Conservation (phyloP, 2,329 filamentous ascomycete species). For the Exophiala aquamarina region DNA sequence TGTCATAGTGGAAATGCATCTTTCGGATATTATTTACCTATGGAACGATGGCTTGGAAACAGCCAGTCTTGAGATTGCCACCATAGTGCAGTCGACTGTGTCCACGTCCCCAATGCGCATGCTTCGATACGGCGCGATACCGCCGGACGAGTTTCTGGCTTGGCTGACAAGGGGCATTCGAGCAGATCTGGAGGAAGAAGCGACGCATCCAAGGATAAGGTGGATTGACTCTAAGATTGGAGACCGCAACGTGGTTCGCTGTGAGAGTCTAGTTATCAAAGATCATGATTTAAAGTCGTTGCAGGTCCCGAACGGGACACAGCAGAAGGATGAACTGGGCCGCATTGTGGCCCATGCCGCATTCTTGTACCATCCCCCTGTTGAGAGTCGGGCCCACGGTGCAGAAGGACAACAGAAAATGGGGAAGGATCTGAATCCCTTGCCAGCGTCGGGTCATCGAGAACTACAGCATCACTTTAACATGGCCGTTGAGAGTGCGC, state of each 20-base stretch:
- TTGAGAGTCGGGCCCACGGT: neutral
- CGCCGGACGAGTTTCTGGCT: slow-evolving; percentile 1
- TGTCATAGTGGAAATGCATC: neutral
- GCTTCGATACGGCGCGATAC: slow-evolving; percentile 7
- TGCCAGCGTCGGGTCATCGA: slow-evolving; percentile 2
- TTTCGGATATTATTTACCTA: neutral
- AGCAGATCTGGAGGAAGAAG: slow-evolving; percentile 2
- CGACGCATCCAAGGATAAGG: slow-evolving; percentile 6
- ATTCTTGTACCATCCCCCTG: slow-evolving; percentile 12
- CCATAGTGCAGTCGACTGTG: slow-evolving; percentile 7
- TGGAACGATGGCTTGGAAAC: neutral
- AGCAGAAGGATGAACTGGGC: neutral
- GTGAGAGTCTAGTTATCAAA: slow-evolving; percentile 9
- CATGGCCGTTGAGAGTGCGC: slow-evolving; percentile 7
- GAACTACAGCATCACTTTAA: slow-evolving; percentile 10
- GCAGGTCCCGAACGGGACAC: too few relatives aligned
- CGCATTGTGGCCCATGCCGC: slow-evolving; percentile 10
- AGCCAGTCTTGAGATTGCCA: slow-evolving; percentile 4
- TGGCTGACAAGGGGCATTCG: slow-evolving; percentile 8
- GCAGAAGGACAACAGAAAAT: neutral
- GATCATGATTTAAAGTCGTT: slow-evolving; percentile 10
- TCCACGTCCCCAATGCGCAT: slow-evolving; percentile 6
- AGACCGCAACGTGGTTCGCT: slow-evolving; percentile 2
- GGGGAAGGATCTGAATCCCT: neutral
- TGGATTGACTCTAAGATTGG: slow-evolving; percentile 1